Evolutionary conservation across 2,329 filamentous ascomycete genomes (phyloP), one percentile per base, ranked within the genome.

Genomic region (Ceratocystis harringtonii): DNA sequence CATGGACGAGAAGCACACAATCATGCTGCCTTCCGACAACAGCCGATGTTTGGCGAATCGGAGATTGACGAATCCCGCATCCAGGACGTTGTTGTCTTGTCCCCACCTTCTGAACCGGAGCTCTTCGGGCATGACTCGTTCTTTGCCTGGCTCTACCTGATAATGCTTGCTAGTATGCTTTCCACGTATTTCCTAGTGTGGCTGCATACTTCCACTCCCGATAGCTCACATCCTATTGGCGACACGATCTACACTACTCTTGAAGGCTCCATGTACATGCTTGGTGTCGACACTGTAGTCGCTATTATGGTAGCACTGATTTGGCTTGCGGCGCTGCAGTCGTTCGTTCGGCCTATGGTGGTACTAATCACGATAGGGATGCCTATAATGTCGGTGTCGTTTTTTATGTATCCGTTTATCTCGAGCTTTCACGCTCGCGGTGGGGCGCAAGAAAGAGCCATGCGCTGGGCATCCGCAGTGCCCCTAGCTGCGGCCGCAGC

Each of bases 181-280:
- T 89, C 92, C 12, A 92, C 91, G 0, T 95, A 91, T 71, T 85
- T 96, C 69, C 80, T 99, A 15, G 88, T 96, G 28, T 95, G 89
- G 79, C 80, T 99, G 50, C 90, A 97, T 72, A 97, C 92, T 1
- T 84, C 88, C 19, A 78, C 86, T 0, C 87, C 88, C 64, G 67
- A 68, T 28, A 80, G 80, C 65, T 88, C 88, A 72, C 81, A 82
- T 67, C 87, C 87, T 0, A 82, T 95, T 66, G 92, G 92, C 15
- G 94, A 99, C 74, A 96, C 92, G 1, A 90, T 99, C 67, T 99
- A 99, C 75, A 90, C 88, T 15, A 91, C 90, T 3, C 77, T 99
- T 44, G 87, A 89, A 70, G 85, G 86, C 62, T 96, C 92, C 0
- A 94, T 95, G 71, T 87, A 94, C 72, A 86, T 97, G 69, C 84